Evolutionary conservation across 768 basidiomycete species (phyloP).

Genomic region (Leccinum barrowsii): DNA sequence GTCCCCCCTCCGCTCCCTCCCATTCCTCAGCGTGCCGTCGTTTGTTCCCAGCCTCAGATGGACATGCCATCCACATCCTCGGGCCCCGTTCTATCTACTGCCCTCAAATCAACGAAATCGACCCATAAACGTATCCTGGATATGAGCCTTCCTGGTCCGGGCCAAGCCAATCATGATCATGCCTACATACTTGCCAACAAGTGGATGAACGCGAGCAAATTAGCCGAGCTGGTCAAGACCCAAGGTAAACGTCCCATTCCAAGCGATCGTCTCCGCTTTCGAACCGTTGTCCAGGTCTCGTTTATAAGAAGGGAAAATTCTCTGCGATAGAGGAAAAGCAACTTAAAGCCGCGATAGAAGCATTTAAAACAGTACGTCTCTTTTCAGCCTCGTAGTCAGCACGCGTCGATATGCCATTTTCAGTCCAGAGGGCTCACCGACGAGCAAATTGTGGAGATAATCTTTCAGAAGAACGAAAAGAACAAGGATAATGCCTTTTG

Average conservation of each 20-base stretch:
- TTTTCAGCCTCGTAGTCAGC: background rate
- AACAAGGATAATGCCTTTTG: slow-evolving; percentile 67
- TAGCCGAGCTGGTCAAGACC: slow-evolving; percentile 63
- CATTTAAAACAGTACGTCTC: slow-evolving; percentile 52
- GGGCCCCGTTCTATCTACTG: slow-evolving; percentile 39
- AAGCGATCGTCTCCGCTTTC: background rate
- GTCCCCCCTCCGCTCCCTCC: slow-evolving; percentile 19
- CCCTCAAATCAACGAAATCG: slow-evolving; percentile 34
- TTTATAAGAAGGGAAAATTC: slow-evolving; percentile 87
- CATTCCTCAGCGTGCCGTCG: slow-evolving; percentile 24
- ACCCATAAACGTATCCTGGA: slow-evolving; percentile 40
- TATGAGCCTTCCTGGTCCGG: slow-evolving; percentile 40
- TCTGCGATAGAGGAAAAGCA: slow-evolving; percentile 74
- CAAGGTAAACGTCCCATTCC: slow-evolving; percentile 46
- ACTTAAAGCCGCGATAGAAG: slow-evolving; percentile 59
- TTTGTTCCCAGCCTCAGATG: slow-evolving; percentile 36
- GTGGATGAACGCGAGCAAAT: slow-evolving; percentile 69
- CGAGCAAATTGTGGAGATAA: slow-evolving; percentile 56
- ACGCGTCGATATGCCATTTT: slow-evolving; percentile 1
- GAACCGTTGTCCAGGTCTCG: slow-evolving; percentile 49
- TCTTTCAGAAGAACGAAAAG: slow-evolving; percentile 65
- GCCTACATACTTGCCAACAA: slow-evolving; percentile 70
- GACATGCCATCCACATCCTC: slow-evolving; percentile 41
- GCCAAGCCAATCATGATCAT: slow-evolving; percentile 51
- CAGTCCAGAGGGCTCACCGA: slow-evolving; percentile 52